Evolutionary conservation across 1,284 basidiomycete genomes (phyloP).

Genomic region (Ganoderma sinense): DNA sequence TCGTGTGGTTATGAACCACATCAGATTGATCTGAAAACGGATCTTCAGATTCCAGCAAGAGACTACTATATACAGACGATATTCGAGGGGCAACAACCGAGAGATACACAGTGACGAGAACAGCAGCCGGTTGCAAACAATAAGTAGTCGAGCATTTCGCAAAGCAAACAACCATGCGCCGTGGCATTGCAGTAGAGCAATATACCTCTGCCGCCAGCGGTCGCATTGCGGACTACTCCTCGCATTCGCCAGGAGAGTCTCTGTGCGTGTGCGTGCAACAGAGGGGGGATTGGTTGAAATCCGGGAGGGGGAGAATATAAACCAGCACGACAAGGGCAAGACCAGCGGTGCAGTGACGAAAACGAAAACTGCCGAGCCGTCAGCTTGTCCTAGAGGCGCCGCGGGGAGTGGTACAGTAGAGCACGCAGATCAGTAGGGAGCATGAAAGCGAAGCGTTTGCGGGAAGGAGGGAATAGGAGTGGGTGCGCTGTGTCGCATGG

Average conservation of each 20-base stretch:
- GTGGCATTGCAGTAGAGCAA: neutral
- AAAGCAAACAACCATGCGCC: neutral
- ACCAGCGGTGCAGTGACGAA: slow-evolving; percentile 2
- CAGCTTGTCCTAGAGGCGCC: slow-evolving; percentile 20
- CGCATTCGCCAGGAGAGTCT: neutral
- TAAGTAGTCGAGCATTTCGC: neutral
- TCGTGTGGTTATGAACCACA: neutral
- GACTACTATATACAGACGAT: too few species aligned
- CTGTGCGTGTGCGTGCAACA: neutral
- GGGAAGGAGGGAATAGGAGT: slow-evolving; percentile 10
- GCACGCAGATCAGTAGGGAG: neutral
- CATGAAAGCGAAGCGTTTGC: slow-evolving; percentile 1
- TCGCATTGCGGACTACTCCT: neutral
- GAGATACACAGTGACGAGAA: neutral
- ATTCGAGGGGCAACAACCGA: neutral
- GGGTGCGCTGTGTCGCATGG: slow-evolving; percentile 1
- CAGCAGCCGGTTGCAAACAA: neutral
- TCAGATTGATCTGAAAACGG: neutral
- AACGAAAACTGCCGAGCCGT: neutral
- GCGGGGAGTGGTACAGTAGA: slow-evolving; percentile 18
- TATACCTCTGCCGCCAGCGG: neutral
- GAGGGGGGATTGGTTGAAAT: too few species aligned
- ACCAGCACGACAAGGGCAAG: slow-evolving; percentile 22
- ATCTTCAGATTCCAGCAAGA: neutral
- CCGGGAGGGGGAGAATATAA: neutral